Evolutionary conservation across 75 land plant genomes (phyloP), one percentile per base, ranked within the genome.

Genomic region (Ceratopteris richardii): DNA sequence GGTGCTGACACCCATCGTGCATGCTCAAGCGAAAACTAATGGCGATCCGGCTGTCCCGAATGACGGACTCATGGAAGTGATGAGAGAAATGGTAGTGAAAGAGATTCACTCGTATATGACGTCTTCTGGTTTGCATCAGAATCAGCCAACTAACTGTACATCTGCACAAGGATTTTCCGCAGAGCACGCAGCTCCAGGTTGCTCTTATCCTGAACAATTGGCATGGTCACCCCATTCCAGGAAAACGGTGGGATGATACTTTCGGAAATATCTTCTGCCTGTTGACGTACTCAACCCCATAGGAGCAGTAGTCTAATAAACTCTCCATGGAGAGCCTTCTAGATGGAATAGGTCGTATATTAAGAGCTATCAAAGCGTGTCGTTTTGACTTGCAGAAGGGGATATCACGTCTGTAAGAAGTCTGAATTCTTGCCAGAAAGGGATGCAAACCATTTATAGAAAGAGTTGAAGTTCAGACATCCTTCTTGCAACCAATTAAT

Each of bases 31-130:
- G 7, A 51, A n/a, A 20, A 14, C 48, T 19, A 60, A 26, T 18
- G 56, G 66, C 16, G 29, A 48, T 21, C 56, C 51, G 50, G 70
- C 44, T 19, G 66, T 64, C 33, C 51, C 60, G 19, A 67, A 48
- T 58, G 47, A 36, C 20, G 74, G 74, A 13, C 43, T 76, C 7
- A 29, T 76, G 62, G 65, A 65, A 11, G 47, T 67, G 60, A 66
- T 80, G 82, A 64, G 75, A 31, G 72, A 80, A 36, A 80, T 80
- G 82, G 65, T 80, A 18, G 80, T 60, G 43, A 71, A 71, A 52
- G 82, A 80, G 44, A 80, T 80, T 44, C 69, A 65, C 29, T 67
- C 71, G 27, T 80, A 76, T 42, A 77, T 80, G 83, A 54, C 68
- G 14, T 46, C 21, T 20, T 2, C 21, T n/a, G 48, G 21, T n/a